Percentiles rank a stretch among this genome's conserved stretches.
phyloP scores from a whole-genome alignment of 495 filamentous ascomycete species.

The Cetradonia linearis region DNA sequence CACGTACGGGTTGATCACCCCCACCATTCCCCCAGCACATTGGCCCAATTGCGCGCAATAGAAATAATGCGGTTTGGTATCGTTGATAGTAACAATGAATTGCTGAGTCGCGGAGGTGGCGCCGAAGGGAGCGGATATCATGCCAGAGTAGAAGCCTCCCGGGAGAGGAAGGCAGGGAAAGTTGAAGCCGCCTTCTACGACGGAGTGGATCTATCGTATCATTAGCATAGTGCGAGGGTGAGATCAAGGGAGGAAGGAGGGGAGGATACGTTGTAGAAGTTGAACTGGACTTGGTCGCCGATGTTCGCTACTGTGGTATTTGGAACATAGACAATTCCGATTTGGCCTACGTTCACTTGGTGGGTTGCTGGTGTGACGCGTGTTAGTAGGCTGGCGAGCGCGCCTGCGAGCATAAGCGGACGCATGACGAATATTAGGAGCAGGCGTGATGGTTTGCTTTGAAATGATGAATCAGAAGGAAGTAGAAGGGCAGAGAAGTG shows the following conservation, averaged over 20 bases:
- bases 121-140: neutral
- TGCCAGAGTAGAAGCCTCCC: neutral
- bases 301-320: neutral
- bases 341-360: neutral
- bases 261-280: neutral
- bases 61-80: neutral
- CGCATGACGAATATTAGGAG: neutral
- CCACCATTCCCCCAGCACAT: constrained; percentile 11
- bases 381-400: neutral
- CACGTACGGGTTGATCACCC: constrained; percentile 18
- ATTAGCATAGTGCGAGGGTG: neutral
- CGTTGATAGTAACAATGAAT: neutral
- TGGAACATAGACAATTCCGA: neutral
- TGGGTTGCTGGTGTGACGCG: neutral
- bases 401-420: neutral
- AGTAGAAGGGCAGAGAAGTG: neutral
- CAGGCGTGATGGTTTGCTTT: neutral
- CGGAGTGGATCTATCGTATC: constrained; percentile 3
- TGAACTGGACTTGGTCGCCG: neutral
- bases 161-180: neutral
- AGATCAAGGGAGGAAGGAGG: neutral
- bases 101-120: neutral
- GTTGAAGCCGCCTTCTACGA: neutral
- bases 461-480: neutral
- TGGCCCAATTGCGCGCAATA: neutral